Percentiles rank a stretch among this genome's conserved stretches.
Conservation (phyloP, 371 early-diverging fungal genomes). For the Mucor ambiguus region DNA sequence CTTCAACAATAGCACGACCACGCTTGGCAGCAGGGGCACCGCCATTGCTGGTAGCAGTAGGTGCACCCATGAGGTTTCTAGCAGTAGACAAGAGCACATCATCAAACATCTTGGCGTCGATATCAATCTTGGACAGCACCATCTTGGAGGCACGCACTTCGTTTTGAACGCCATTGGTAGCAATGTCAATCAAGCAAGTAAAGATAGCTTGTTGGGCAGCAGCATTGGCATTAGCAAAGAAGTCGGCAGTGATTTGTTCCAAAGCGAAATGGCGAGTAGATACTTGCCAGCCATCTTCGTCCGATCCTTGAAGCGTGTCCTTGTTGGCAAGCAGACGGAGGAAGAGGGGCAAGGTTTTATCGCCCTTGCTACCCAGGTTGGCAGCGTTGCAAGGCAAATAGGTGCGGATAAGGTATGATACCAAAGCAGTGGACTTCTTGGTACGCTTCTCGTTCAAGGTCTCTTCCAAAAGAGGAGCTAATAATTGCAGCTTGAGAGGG, state of each 20-base stretch:
- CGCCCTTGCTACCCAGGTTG: constrained; percentile 51
- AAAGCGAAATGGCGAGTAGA: constrained; percentile 64
- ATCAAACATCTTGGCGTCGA: constrained; percentile 55
- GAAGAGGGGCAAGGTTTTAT: constrained; percentile 53
- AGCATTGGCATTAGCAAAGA: constrained; percentile 52
- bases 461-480: constrained; percentile 67
- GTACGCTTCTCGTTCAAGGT: constrained; percentile 31
- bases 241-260: constrained; percentile 56
- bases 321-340: constrained; percentile 49
- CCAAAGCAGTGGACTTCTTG: constrained; percentile 41
- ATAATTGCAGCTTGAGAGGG: constrained; percentile 61
- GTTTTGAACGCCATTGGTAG: constrained; percentile 63
- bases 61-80: constrained; percentile 24
- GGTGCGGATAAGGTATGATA: constrained; percentile 61
- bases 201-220: constrained; percentile 61
- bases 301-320: constrained; percentile 40
- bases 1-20: constrained; percentile 32
- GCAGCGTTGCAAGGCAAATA: constrained; percentile 60
- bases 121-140: constrained; percentile 54
- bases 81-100: constrained; percentile 26
- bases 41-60: constrained; percentile 5
- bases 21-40: constrained; percentile 31
- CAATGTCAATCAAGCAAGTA: constrained; percentile 64
- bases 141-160: constrained; percentile 62
- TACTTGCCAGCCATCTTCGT: constrained; percentile 56